A percentile compares a stretch with the other conserved stretches of the same genome.
Evolutionary conservation across 148 eudicot genomes (phyloP).

Genomic region (Linanthus parryae): DNA sequence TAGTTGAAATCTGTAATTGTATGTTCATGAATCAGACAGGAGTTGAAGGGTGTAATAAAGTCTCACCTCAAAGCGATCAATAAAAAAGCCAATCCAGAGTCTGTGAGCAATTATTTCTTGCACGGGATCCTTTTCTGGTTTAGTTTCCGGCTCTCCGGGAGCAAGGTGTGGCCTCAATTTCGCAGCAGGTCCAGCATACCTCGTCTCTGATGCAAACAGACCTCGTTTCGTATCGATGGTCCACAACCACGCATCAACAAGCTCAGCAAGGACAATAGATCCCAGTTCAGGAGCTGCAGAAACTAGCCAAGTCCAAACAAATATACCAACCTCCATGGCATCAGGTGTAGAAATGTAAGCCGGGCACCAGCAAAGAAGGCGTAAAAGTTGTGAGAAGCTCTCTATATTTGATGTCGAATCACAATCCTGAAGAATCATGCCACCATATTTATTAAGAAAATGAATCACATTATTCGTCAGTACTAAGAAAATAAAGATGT

Average conservation of each 20-base stretch:
- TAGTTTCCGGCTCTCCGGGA: slow-evolving; percentile 86
- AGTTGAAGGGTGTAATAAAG: slow-evolving; percentile 7
- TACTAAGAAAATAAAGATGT: slow-evolving; percentile 7
- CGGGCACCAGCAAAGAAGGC: slow-evolving; percentile 99
- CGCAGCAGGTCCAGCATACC: slow-evolving; percentile 83
- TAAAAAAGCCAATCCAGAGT: slow-evolving; percentile 93
- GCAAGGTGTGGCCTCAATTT: slow-evolving; percentile 88
- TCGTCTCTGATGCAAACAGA: slow-evolving; percentile 84
- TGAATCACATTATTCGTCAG: not conserved
- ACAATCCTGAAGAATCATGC: slow-evolving; percentile 43
- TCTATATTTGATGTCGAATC: slow-evolving; percentile 62
- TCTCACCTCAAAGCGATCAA: slow-evolving; percentile 92
- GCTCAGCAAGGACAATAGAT: slow-evolving; percentile 93
- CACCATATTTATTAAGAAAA: slow-evolving; percentile 8
- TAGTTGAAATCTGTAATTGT: not conserved
- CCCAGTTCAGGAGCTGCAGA: slow-evolving; percentile 97
- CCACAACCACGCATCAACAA: slow-evolving; percentile 99
- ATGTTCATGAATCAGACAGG: not conserved
- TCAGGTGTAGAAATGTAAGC: slow-evolving; percentile 90
- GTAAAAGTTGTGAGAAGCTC: slow-evolving; percentile 87
- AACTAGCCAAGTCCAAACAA: slow-evolving; percentile 99
- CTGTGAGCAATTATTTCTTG: slow-evolving; percentile 97
- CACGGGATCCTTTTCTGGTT: slow-evolving; percentile 83
- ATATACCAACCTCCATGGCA: slow-evolving; percentile 97
- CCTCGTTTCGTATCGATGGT: slow-evolving; percentile 94